Percentiles rank a stretch among this genome's conserved stretches.
Conservation (phyloP, 768 basidiomycete species). For the Suillus americanus region DNA sequence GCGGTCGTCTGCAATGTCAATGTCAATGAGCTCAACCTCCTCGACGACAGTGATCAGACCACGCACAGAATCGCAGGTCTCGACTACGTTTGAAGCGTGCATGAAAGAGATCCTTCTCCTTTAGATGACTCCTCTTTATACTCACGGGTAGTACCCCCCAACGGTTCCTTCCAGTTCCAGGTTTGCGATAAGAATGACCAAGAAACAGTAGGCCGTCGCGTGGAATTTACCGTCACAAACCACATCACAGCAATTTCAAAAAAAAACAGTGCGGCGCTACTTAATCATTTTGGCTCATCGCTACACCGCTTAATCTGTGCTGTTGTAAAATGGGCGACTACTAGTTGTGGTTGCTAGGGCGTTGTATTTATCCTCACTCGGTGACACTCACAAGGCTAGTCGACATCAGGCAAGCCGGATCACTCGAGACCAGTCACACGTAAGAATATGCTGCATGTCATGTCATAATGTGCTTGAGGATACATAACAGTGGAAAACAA, state of each 20-base stretch:
- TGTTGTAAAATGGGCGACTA: background rate
- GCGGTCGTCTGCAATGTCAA: background rate
- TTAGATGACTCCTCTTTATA: background rate
- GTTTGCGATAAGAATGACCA: background rate
- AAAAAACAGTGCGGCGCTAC: background rate
- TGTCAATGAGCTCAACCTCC: background rate
- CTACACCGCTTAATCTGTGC: background rate
- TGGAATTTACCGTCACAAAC: background rate
- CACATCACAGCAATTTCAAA: slow-evolving; percentile 1
- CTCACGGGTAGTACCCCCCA: background rate
- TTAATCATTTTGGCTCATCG: background rate
- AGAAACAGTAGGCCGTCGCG: background rate
- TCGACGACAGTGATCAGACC: background rate
- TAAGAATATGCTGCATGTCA: slow-evolving; percentile 25
- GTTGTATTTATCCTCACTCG: background rate
- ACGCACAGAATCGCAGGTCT: background rate
- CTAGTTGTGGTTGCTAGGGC: background rate
- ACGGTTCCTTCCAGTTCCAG: background rate
- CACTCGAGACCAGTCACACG: background rate
- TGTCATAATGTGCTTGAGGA: slow-evolving; percentile 24
- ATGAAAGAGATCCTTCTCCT: slow-evolving; percentile 1
- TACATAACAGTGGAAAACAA: slow-evolving; percentile 24
- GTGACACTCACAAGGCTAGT: background rate
- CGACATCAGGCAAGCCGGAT: background rate
- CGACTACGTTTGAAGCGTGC: background rate